Conservation (phyloP, 2,329 filamentous ascomycete genomes). For the Cercospora zeae-maydis region DNA sequence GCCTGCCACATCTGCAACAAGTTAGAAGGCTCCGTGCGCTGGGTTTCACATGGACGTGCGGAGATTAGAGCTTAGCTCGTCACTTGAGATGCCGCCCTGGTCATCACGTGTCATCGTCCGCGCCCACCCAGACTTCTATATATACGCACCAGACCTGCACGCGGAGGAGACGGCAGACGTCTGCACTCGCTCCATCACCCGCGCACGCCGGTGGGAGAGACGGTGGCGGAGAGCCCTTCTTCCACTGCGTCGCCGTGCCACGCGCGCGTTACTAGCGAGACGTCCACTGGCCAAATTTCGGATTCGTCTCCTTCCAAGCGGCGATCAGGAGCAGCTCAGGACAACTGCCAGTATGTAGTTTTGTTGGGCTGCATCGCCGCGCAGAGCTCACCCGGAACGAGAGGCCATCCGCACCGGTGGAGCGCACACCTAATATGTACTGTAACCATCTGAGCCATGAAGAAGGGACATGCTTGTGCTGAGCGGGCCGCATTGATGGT, state of each 20-base stretch:
- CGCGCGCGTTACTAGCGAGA: background rate
- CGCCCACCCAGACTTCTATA: conserved; percentile 2
- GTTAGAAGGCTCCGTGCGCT: background rate
- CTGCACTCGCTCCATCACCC: background rate
- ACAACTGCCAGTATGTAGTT: background rate
- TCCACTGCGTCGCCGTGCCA: background rate
- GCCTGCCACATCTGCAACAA: background rate
- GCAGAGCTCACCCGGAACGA: background rate
- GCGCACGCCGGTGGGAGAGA: background rate
- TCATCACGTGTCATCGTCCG: conserved; percentile 1
- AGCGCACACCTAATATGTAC: too few relatives aligned
- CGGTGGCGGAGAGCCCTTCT: background rate
- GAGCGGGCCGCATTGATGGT: background rate
- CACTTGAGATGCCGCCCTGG: background rate
- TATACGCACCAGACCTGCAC: background rate
- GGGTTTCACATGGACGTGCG: conserved; percentile 10
- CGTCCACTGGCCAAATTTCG: conserved; percentile 7
- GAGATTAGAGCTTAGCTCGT: conserved; percentile 11
- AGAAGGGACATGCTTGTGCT: background rate
- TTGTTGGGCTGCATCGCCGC: background rate
- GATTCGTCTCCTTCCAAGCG: background rate
- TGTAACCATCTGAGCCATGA: background rate
- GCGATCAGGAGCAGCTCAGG: background rate
- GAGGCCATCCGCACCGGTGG: too few relatives aligned
- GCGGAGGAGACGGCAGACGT: background rate